Evolutionary conservation across 2,329 filamentous ascomycete genomes (phyloP).

Genomic region (Didymella lethalis): DNA sequence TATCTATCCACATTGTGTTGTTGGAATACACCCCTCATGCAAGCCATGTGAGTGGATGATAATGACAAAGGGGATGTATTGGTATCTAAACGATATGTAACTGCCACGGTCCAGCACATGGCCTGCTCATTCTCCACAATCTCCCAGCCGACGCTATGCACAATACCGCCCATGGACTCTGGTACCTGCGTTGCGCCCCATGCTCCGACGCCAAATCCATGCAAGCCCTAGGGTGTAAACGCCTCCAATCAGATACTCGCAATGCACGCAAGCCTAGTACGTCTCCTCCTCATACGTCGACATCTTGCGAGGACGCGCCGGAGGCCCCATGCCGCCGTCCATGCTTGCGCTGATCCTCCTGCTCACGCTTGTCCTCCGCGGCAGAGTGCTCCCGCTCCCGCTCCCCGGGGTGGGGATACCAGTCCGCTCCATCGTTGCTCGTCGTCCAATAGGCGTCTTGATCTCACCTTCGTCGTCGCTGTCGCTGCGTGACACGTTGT

Average conservation of each 20-base stretch:
- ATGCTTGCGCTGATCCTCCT: constrained; percentile 51
- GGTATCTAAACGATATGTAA: constrained; percentile 40
- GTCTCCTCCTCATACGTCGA: constrained; percentile 63
- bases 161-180: not conserved
- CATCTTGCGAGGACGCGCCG: constrained; percentile 58
- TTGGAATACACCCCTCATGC: no score
- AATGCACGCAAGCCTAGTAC: constrained; percentile 50
- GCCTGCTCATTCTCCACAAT: constrained; percentile 14
- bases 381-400: constrained; percentile 53
- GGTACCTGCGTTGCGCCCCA: constrained; percentile 13
- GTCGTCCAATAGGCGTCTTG: constrained; percentile 55
- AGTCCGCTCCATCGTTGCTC: constrained; percentile 56
- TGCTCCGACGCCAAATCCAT: constrained; percentile 18
- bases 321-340: constrained; percentile 56
- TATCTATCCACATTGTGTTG: no score
- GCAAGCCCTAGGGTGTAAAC: constrained; percentile 11
- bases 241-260: constrained; percentile 7
- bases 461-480: constrained; percentile 44
- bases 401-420: constrained; percentile 60
- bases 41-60: not conserved
- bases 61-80: constrained; percentile 44
- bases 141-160: constrained; percentile 5
- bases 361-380: constrained; percentile 61
- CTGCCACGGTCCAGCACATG: constrained; percentile 20
- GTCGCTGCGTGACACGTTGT: constrained; percentile 52